Base-by-base conservation (phyloP, 2,329 filamentous ascomycete species). In the Pseudocercospora pini-densiflorae region DNA sequence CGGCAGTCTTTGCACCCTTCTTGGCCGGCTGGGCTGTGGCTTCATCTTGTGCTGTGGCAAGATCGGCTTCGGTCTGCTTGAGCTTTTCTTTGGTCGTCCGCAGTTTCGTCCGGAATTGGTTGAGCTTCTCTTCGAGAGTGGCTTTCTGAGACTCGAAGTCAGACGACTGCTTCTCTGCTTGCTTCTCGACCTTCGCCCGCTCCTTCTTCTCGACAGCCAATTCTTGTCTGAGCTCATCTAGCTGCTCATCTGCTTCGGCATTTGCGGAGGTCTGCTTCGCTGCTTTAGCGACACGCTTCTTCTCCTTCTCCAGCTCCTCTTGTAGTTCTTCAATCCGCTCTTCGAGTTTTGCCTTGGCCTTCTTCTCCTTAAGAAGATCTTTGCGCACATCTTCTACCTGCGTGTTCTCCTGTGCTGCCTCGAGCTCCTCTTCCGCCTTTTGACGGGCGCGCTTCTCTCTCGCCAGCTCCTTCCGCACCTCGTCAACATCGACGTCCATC, bases 21-120 rank as follows among this genome's bases (percentile, higher is more conserved):
- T 81, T 81, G 5, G 77, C 76, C 29, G 74, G 70, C 62, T 76
- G 78, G 66, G 77, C 76, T 57, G 77, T 70, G 9, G 73, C 73
- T 40, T 72, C 72, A 53, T 71, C 77, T 62, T 84, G 81, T 9
- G 77, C 76, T 24, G 79, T 77, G 54, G 83, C 80, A 61, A 84
- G 78, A 68, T 83, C 83, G 47, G 77, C 79, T 69, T 89, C 85
- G 43, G 83, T 83, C 74, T 90, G 86, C 76, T 92, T 93, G 27
- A 95, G 85, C 74, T 92, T 89, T 33, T 90, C 88, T 68, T 93
- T 92, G 0, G 88, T 86, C 9, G 87, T 83, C 61, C 87, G 88
- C 21, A 94, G 80, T 77, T 93, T 94, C 63, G 85, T 85, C 74
- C 89, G 88, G 75, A 92, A 85, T 21, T 87, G 87, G 61, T 88